Base-by-base conservation (phyloP, 1,139 yeast species). In the Starmera stellimalicola region DNA sequence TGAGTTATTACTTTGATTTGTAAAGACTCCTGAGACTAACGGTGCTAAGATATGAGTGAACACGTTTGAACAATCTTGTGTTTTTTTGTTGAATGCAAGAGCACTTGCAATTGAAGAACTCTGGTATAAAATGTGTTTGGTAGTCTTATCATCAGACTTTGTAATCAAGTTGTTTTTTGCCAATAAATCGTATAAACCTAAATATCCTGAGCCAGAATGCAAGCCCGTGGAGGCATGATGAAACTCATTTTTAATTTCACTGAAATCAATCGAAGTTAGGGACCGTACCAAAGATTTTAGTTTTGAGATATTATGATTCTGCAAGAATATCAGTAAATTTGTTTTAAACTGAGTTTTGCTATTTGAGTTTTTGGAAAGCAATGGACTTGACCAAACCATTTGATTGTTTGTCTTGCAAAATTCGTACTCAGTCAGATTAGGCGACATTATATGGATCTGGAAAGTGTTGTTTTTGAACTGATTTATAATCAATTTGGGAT, bases 401-500 rank as follows among this genome's bases (percentile, higher is more conserved):
- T 78, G 85, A 3, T 80, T 76, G 34, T 78, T 70, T 1, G 66
- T 66, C 5, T 60, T 59, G 10, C 12, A 11, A 36, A 74, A 65
- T 50, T 79, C 87, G 1, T 65, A 51, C 29, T 55, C 54, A 1
- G 77, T 73, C 34, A 77, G 49, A 48, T 79, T 79, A 47, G 72
- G 67, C 0, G 85, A 72, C 57, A 77, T 70, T 15, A 78, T 58
- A n/a, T 71, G 69, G 0, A 78, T 50, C 44, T 69, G 74, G 20
- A 68, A 52, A 1, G 65, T 51, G 1, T 50, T 50, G 40, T 68
- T 72, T 3, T 45, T 50, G 43, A 60, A 73, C 38, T 69, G 60
- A 47, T 77, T 77, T 12, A 79, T 56, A 66, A 78, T 73, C 70
- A 78, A 60, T 46, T 79, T 79, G 3, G 82, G 65, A 49, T 79